phyloP scores from a whole-genome alignment of 2,329 filamentous ascomycete genomes.

The Capronia americana region DNA sequence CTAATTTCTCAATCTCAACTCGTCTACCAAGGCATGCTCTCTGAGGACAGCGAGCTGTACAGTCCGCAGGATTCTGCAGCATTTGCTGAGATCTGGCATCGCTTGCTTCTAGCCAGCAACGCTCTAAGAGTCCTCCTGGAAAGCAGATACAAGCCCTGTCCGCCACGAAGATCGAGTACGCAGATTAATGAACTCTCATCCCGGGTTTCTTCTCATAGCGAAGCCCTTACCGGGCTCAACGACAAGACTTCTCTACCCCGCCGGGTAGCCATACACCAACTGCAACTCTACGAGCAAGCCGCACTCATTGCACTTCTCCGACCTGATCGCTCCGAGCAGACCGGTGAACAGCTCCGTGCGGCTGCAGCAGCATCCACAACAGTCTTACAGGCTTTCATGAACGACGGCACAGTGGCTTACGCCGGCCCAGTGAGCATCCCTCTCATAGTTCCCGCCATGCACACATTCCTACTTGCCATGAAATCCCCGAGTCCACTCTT shows the following conservation, averaged over 20 bases:
- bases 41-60: background rate
- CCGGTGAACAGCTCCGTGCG: background rate
- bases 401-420: background rate
- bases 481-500: background rate
- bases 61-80: background rate
- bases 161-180: background rate
- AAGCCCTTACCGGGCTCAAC: background rate
- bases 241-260: background rate
- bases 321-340: background rate
- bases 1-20: background rate
- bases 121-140: background rate
- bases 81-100: background rate
- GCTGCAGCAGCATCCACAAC: background rate
- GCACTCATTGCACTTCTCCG: background rate
- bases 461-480: background rate
- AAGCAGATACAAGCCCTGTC: too few relatives aligned
- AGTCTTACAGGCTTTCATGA: background rate
- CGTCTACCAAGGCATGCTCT: background rate
- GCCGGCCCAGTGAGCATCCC: background rate
- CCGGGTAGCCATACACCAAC: background rate
- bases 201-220: background rate
- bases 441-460: background rate
- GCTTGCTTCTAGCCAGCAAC: background rate
- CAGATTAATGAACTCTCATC: background rate
- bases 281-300: conserved; percentile 2